Evolutionary conservation across 2,329 filamentous ascomycete genomes (phyloP).

Genomic region (Ophiognomonia clavigignenti-juglandacearum): DNA sequence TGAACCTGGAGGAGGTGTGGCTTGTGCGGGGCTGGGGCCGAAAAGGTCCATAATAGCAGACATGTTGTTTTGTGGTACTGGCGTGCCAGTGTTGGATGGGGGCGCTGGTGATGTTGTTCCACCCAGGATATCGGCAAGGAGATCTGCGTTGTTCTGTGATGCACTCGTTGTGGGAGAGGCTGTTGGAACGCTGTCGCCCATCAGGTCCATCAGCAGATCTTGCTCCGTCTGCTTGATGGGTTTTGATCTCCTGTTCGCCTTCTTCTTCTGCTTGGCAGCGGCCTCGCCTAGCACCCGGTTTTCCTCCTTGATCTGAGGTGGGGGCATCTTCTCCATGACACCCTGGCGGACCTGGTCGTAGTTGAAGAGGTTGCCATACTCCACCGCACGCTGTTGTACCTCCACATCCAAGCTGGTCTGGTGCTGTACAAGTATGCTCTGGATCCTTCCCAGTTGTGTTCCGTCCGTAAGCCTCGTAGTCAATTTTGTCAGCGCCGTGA

Average conservation of each 20-base stretch:
- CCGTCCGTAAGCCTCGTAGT: slow-evolving; percentile 81
- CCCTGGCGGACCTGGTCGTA: slow-evolving; percentile 83
- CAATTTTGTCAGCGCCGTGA: slow-evolving; percentile 91
- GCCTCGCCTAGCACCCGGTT: slow-evolving; percentile 85
- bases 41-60: slow-evolving; percentile 91
- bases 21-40: slow-evolving; percentile 36
- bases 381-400: slow-evolving; percentile 91
- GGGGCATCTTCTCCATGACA: slow-evolving; percentile 95
- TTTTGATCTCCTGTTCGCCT: slow-evolving; percentile 70
- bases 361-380: slow-evolving; percentile 91
- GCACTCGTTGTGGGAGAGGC: slow-evolving; percentile 48
- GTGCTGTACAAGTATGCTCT: slow-evolving; percentile 70
- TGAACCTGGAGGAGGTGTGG: slow-evolving; percentile 31
- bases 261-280: slow-evolving; percentile 55
- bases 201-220: slow-evolving; percentile 86
- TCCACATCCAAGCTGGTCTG: slow-evolving; percentile 90
- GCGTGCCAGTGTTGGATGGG: slow-evolving; percentile 40
- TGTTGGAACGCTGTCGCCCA: slow-evolving; percentile 68
- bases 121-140: slow-evolving; percentile 88
- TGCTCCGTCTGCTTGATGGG: slow-evolving; percentile 81
- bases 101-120: slow-evolving; percentile 52
- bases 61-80: slow-evolving; percentile 51
- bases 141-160: slow-evolving; percentile 70
- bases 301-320: slow-evolving; percentile 94
- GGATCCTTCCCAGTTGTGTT: slow-evolving; percentile 80